Evolutionary conservation across 1,284 basidiomycete genomes (phyloP).

Genomic region (Leccinum solheimii): DNA sequence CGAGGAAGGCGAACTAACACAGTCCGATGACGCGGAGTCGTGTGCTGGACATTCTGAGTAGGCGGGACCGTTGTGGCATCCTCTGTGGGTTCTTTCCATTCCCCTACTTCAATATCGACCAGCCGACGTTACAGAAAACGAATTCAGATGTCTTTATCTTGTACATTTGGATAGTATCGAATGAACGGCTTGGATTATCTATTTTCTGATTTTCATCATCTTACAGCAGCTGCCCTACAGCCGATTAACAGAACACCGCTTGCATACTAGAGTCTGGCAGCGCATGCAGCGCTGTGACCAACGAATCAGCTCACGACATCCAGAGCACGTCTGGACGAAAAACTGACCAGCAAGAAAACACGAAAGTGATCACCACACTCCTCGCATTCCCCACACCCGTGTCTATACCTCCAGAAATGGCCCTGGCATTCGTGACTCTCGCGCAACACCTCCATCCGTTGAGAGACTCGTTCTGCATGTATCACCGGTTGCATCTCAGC

Average conservation of each 20-base stretch:
- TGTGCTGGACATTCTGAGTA: conserved; percentile 6
- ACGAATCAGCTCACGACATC: background rate
- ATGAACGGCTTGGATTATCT: background rate
- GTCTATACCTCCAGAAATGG: conserved; percentile 28
- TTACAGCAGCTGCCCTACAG: conserved; percentile 21
- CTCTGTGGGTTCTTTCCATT: background rate
- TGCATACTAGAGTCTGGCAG: conserved; percentile 35
- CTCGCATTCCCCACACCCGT: conserved; percentile 35
- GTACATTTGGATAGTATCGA: conserved; percentile 1
- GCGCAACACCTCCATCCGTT: conserved; percentile 21
- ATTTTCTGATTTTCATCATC: background rate
- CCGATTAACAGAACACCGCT: conserved; percentile 34
- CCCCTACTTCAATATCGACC: background rate
- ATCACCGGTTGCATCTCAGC: conserved; percentile 16
- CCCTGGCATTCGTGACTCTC: conserved; percentile 37
- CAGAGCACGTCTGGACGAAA: background rate
- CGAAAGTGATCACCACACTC: conserved; percentile 30
- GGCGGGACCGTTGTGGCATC: background rate
- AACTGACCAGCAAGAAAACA: conserved; percentile 36
- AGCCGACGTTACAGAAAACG: background rate
- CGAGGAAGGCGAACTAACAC: conserved; percentile 8
- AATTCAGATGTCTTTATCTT: background rate
- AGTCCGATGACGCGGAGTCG: conserved; percentile 14
- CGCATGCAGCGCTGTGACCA: conserved; percentile 32
- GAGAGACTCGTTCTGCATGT: conserved; percentile 20